Conservation (phyloP, 805 yeast genomes). For the Metschnikowia continentalis region DNA sequence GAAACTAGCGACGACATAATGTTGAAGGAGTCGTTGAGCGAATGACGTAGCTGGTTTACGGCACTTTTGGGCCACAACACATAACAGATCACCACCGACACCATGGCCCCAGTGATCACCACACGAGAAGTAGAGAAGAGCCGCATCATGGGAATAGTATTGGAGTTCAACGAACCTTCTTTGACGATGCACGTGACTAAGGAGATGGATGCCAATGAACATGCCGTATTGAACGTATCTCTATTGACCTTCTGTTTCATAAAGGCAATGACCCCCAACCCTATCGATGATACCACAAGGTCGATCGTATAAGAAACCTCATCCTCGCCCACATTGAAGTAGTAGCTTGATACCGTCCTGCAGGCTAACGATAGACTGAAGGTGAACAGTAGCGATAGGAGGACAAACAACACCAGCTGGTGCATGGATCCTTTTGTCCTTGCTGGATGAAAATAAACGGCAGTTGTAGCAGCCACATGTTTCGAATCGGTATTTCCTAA, state of each 20-base stretch:
- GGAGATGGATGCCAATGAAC: conserved; percentile 70
- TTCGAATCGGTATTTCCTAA: conserved; percentile 69
- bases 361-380: conserved; percentile 49
- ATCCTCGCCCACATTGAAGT: conserved; percentile 43
- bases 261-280: conserved; percentile 65
- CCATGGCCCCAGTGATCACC: conserved; percentile 55
- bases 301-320: conserved; percentile 51
- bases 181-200: conserved; percentile 67
- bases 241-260: conserved; percentile 63
- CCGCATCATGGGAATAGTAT: conserved; percentile 51
- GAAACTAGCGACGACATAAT: conserved; percentile 48
- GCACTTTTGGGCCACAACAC: conserved; percentile 64
- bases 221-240: conserved; percentile 75
- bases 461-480: conserved; percentile 77
- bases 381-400: conserved; percentile 50
- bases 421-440: conserved; percentile 77
- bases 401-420: conserved; percentile 63
- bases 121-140: conserved; percentile 53
- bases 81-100: conserved; percentile 59
- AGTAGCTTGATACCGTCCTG: conserved; percentile 46
- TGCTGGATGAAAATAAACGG: conserved; percentile 82
- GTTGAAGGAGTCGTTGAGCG: conserved; percentile 49
- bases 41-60: conserved; percentile 37
- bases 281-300: conserved; percentile 47
- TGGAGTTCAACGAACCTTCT: conserved; percentile 64